A percentile compares a stretch with the other conserved stretches of the same genome.
Evolutionary conservation across 495 filamentous ascomycete species (phyloP).

Genomic region (Lepraria neglecta): DNA sequence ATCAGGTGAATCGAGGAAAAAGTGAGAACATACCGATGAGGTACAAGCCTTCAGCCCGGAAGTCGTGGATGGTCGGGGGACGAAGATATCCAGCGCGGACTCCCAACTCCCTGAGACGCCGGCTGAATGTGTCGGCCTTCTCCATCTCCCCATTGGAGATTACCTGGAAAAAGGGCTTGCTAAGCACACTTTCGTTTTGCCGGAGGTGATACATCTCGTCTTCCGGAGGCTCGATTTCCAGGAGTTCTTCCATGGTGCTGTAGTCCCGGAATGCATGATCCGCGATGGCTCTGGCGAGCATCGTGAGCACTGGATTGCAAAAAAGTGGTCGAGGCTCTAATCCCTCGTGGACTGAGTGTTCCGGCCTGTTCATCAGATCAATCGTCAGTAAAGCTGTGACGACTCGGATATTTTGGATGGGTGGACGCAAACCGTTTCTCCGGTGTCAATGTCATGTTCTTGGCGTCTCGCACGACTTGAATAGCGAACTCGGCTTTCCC

Average conservation of each 20-base stretch:
- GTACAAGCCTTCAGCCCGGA: conserved; percentile 26
- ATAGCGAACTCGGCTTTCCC: conserved; percentile 22
- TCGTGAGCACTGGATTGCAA: conserved; percentile 14
- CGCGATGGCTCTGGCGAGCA: conserved; percentile 7
- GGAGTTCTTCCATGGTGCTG: conserved; percentile 22
- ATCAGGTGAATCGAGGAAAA: conserved; percentile 8
- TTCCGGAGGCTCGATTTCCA: conserved; percentile 20
- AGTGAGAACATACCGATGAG: conserved; percentile 23
- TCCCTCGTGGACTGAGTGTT: conserved; percentile 23
- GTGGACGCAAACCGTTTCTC: conserved; percentile 21
- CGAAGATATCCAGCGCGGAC: conserved; percentile 18
- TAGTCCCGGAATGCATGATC: conserved; percentile 22
- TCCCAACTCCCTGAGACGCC: conserved; percentile 19
- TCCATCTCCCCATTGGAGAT: conserved; percentile 20
- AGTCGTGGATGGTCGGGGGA: conserved; percentile 24
- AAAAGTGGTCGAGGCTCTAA: conserved; percentile 19
- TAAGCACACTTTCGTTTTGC: conserved; percentile 13
- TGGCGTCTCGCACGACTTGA: conserved; percentile 23
- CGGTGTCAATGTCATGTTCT: conserved; percentile 20
- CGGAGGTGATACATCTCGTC: conserved; percentile 24
- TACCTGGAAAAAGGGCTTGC: conserved; percentile 20
- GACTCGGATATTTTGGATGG: neutral
- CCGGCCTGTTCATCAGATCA: conserved; percentile 20
- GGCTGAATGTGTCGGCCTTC: conserved; percentile 12
- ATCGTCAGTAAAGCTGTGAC: neutral